Evolutionary conservation across 345 rosid species (phyloP).

Genomic region (Gynandropsis gynandra): DNA sequence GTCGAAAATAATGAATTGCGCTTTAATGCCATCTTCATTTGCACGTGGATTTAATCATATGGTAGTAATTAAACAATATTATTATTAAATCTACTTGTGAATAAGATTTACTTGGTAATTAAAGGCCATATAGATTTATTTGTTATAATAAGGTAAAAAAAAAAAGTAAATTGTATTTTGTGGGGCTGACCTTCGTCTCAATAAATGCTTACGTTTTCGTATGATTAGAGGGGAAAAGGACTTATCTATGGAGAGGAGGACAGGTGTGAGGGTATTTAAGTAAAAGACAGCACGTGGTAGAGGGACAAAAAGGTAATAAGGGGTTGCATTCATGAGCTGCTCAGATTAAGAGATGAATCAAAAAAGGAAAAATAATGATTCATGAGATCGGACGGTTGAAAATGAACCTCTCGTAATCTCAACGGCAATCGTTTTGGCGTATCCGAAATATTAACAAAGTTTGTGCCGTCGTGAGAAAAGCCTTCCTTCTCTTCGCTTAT

Average conservation of each 20-base stretch:
- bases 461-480: too few relatives aligned
- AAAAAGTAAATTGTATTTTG: constrained; percentile 10
- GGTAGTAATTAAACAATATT: too few relatives aligned
- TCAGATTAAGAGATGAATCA: constrained; percentile 9
- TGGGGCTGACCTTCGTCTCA: constrained; percentile 27
- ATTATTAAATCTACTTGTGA: too few relatives aligned
- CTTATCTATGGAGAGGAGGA: constrained; percentile 19
- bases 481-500: neutral
- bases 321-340: constrained; percentile 18
- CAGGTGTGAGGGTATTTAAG: constrained; percentile 27
- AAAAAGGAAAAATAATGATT: neutral
- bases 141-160: neutral
- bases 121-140: too few relatives aligned
- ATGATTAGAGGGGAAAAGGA: constrained; percentile 18
- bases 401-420: neutral
- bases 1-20: too few relatives aligned
- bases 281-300: neutral
- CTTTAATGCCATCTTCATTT: too few relatives aligned
- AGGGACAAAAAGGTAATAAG: constrained; percentile 32
- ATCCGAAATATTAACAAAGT: neutral
- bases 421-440: neutral
- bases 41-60: too few relatives aligned
- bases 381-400: constrained; percentile 11
- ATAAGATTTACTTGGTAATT: too few relatives aligned
- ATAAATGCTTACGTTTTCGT: constrained; percentile 21